phyloP scores from a whole-genome alignment of 192 early-diverging fungal genomes.

The Entomortierella parvispora region DNA sequence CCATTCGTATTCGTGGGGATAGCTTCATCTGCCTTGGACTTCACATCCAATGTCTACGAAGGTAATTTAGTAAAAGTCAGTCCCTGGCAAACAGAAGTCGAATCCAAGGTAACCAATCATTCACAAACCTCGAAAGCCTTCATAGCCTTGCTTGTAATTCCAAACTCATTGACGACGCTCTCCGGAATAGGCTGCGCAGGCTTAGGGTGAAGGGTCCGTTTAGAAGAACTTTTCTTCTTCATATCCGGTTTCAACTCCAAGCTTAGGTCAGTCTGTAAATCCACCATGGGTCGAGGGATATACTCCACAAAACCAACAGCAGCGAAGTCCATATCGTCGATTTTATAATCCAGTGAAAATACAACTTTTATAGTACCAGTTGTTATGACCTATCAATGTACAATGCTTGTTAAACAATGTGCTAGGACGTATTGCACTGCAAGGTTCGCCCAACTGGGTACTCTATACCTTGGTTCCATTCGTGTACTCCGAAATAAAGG shows the following conservation, averaged over 20 bases:
- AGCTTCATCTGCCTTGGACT: no score
- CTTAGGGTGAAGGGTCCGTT: background rate
- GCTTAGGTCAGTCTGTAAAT: background rate
- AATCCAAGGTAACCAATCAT: no score
- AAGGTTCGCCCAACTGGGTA: background rate
- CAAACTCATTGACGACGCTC: conserved; percentile 19
- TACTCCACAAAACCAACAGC: conserved; percentile 6
- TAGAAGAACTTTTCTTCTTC: conserved; percentile 6
- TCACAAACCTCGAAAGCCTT: conserved; percentile 9
- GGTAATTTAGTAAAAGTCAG: no score
- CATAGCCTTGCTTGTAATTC: conserved; percentile 12
- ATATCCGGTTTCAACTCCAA: conserved; percentile 8
- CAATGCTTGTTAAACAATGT: no score
- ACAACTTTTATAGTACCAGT: conserved; percentile 9
- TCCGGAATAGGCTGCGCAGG: background rate
- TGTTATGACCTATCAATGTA: conserved; percentile 9
- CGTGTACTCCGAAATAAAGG: conserved; percentile 15
- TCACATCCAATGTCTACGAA: no score
- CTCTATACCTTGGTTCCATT: conserved; percentile 26
- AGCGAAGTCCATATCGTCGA: conserved; percentile 10
- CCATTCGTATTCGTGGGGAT: no score
- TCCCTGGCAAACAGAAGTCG: no score
- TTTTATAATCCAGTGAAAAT: conserved; percentile 9
- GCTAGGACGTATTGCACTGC: background rate
- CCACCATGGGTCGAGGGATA: conserved; percentile 21